Conservation (phyloP, 768 basidiomycete species). For the Podaxis sp. region DNA sequence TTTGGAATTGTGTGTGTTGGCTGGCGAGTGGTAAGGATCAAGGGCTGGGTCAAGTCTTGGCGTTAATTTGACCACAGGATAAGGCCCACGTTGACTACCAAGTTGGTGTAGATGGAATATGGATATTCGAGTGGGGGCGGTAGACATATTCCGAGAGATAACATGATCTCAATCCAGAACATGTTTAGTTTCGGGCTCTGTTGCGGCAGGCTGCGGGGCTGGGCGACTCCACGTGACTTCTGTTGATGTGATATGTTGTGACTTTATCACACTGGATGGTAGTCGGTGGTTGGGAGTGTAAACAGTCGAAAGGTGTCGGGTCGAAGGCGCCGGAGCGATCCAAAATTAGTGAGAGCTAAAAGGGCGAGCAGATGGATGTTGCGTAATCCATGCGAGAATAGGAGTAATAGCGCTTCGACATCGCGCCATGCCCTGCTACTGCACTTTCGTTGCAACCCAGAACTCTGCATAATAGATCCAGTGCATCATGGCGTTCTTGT, state of each 20-base stretch:
- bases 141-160: not conserved
- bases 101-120: not conserved
- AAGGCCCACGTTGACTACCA: not conserved
- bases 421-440: not conserved
- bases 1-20: not conserved
- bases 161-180: not conserved
- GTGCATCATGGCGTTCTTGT: slow-evolving; percentile 64
- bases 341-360: not conserved
- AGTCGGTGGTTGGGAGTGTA: not conserved
- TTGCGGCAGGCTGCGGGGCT: not conserved
- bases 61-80: not conserved
- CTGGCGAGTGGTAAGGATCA: not conserved
- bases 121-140: too few species aligned
- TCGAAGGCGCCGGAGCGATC: not conserved
- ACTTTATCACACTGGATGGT: not conserved
- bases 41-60: not conserved
- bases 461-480: slow-evolving; percentile 71
- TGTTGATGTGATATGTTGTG: not conserved
- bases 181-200: not conserved
- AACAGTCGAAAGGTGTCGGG: not conserved
- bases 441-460: slow-evolving; percentile 54
- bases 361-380: not conserved
- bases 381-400: not conserved
- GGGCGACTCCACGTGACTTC: not conserved
- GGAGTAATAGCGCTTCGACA: not conserved